phyloP scores from a whole-genome alignment of 768 basidiomycete species.

The Amanita pseudoporphyria region DNA sequence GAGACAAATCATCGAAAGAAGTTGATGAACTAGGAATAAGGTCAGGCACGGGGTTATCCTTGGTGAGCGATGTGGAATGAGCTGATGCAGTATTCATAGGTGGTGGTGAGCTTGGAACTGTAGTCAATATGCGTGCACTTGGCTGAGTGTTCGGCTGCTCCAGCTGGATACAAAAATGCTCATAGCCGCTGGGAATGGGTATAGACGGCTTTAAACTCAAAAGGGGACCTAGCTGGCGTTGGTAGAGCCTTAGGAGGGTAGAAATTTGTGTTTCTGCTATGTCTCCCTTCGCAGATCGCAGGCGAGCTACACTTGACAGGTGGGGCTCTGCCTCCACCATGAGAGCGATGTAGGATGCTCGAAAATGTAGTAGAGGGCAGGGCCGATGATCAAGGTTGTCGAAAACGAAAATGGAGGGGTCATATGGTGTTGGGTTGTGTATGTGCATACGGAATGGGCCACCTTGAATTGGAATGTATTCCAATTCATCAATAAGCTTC shows the following conservation, averaged over 20 bases:
- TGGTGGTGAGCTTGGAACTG: slow-evolving; percentile 4
- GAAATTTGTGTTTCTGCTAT: slow-evolving; percentile 4
- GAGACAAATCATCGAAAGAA: slow-evolving; percentile 4
- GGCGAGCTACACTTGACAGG: slow-evolving; percentile 6
- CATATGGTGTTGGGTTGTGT: slow-evolving; percentile 8
- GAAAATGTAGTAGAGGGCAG: slow-evolving; percentile 7
- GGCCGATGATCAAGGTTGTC: slow-evolving; percentile 5
- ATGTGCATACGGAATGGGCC: slow-evolving; percentile 7
- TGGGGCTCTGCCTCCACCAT: slow-evolving; percentile 7
- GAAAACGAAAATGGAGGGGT: slow-evolving; percentile 5
- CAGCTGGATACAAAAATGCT: slow-evolving; percentile 1
- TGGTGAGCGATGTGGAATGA: not conserved
- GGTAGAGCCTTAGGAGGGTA: slow-evolving; percentile 6
- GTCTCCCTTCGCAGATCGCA: not conserved
- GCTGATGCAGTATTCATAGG: not conserved
- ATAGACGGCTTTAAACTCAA: not conserved
- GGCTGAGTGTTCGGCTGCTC: slow-evolving; percentile 1
- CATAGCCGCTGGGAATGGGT: not conserved
- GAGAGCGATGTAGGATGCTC: slow-evolving; percentile 8
- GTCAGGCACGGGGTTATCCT: not conserved
- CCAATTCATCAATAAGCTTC: slow-evolving; percentile 7
- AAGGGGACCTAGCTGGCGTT: not conserved
- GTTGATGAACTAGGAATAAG: slow-evolving; percentile 5
- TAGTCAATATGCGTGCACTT: slow-evolving; percentile 5
- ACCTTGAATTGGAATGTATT: slow-evolving; percentile 1